These are phyloP conservation scores for Microsporum audouinii DNA, from an alignment of 2,329 filamentous ascomycete species.

Conservation along the genomic window DNA sequence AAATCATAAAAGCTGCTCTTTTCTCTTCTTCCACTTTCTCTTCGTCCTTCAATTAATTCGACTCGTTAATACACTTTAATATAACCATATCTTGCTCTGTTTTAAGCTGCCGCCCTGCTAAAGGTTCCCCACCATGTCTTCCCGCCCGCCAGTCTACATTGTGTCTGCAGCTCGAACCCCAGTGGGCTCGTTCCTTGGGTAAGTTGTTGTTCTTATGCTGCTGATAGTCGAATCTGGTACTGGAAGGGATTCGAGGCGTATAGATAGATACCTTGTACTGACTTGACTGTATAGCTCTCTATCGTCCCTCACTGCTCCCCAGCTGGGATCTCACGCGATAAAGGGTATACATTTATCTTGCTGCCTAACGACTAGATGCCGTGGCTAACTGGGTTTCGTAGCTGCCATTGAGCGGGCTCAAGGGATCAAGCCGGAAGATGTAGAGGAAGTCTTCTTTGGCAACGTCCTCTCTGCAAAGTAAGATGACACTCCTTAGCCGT, in stretches of 20 bases:
- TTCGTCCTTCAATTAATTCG: neutral
- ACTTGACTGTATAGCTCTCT: slow-evolving; percentile 53
- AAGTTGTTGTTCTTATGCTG: slow-evolving; percentile 24
- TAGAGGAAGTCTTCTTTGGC: slow-evolving; percentile 95
- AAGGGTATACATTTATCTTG: slow-evolving; percentile 51
- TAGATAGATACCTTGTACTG: neutral
- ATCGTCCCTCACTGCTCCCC: slow-evolving; percentile 70
- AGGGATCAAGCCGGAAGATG: slow-evolving; percentile 73
- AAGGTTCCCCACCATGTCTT: slow-evolving; percentile 30
- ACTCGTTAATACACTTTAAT: neutral
- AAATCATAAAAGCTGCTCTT: neutral
- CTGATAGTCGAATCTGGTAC: neutral
- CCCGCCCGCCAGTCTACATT: slow-evolving; percentile 83
- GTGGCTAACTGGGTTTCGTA: slow-evolving; percentile 19
- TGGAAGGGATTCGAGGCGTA: neutral
- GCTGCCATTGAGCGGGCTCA: slow-evolving; percentile 75
- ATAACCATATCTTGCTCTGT: neutral
- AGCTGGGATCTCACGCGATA: slow-evolving; percentile 84
- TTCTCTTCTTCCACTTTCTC: neutral
- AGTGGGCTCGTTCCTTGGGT: slow-evolving; percentile 90
- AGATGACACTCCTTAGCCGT: slow-evolving; percentile 7
- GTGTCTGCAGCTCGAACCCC: slow-evolving; percentile 85
- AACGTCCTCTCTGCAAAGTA: slow-evolving; percentile 97
- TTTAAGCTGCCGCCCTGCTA: neutral
- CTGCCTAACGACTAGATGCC: neutral